Conservation (phyloP, 2,329 filamentous ascomycete species). For the Apiospora malaysiana region DNA sequence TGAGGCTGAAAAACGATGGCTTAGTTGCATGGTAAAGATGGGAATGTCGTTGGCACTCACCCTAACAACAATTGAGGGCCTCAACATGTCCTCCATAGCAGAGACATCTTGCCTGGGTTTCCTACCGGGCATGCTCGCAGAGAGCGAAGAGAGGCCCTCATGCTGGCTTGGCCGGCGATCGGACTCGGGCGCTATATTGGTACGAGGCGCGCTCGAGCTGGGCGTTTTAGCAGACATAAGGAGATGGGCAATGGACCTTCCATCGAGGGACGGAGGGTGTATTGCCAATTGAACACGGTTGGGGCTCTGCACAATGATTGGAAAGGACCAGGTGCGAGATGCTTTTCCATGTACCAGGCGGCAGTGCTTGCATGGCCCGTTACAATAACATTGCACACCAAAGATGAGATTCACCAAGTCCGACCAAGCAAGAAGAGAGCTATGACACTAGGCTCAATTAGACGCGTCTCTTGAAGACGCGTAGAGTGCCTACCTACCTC, state of each 20-base stretch:
- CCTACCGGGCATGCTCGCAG: constrained; percentile 34
- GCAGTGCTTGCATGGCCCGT: background rate
- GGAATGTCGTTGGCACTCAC: constrained; percentile 39
- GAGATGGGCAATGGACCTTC: background rate
- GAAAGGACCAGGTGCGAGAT: background rate
- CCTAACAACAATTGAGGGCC: constrained; percentile 58
- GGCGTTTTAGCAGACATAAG: constrained; percentile 19
- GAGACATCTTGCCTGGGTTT: constrained; percentile 46
- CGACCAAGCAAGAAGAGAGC: background rate
- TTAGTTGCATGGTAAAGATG: background rate
- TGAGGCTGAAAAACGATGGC: constrained; percentile 52
- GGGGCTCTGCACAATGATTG: background rate
- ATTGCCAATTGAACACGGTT: background rate
- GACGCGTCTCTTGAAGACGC: background rate
- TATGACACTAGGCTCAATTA: background rate
- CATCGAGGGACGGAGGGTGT: constrained; percentile 1
- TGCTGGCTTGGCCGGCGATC: constrained; percentile 1
- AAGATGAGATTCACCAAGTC: background rate
- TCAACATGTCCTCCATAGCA: constrained; percentile 59
- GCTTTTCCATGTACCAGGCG: background rate
- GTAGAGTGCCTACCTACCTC: no score
- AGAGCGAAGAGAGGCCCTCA: background rate
- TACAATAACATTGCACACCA: background rate
- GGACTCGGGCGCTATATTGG: constrained; percentile 10
- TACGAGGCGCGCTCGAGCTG: constrained; percentile 8